Conservation (phyloP, 768 basidiomycete species). For the Phanerochaete sordida region DNA sequence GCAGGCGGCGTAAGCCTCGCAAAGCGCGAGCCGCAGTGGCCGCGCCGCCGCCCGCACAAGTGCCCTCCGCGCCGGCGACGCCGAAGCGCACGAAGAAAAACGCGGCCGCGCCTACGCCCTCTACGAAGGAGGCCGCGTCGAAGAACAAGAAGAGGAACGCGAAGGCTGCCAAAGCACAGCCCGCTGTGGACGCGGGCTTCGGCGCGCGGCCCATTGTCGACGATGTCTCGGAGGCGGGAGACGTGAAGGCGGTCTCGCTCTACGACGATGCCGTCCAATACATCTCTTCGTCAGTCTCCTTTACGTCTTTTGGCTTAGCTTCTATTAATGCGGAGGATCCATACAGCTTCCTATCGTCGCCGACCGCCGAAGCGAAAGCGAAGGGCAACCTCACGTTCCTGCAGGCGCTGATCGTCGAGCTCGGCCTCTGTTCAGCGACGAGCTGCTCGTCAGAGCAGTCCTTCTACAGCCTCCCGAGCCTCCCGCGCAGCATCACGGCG, state of each 20-base stretch:
- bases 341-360: conserved; percentile 46
- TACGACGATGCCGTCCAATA: conserved; percentile 59
- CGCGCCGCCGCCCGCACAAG: not conserved
- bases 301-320: not conserved
- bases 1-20: not conserved
- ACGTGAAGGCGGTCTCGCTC: conserved; percentile 29
- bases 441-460: conserved; percentile 18
- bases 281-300: conserved; percentile 55
- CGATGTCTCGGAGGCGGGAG: conserved; percentile 44
- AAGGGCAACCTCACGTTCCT: conserved; percentile 56
- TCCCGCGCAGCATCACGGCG: conserved; percentile 59
- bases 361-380: conserved; percentile 35
- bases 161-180: not conserved
- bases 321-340: not conserved
- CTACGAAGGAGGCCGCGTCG: not conserved
- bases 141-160: conserved; percentile 4
- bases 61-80: not conserved
- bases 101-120: not conserved
- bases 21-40: not conserved
- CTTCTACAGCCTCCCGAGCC: conserved; percentile 37
- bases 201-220: conserved; percentile 46
- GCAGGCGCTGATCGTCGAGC: conserved; percentile 73
- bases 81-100: conserved; percentile 4
- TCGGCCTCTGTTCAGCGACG: conserved; percentile 43
- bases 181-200: conserved; percentile 20